Percentiles rank a stretch among this genome's conserved stretches.
Conservation (phyloP, 257 asterid genomes). For the Leonotis leonurus region DNA sequence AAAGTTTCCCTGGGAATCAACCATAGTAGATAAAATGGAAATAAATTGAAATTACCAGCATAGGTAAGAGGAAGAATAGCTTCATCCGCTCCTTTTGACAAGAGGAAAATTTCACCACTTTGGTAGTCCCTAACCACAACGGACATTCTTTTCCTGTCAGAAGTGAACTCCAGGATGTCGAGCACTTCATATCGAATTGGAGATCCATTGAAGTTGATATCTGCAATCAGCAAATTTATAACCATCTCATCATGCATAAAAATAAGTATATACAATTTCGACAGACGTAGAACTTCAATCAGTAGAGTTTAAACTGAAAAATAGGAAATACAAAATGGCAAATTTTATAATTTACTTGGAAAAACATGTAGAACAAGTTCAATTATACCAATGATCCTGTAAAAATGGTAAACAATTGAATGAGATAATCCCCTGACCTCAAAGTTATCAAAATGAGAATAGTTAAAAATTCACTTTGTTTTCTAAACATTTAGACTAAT, state of each 20-base stretch:
- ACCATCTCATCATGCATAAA: constrained; percentile 3
- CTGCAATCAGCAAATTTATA: constrained; percentile 45
- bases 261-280: background rate
- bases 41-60: constrained; percentile 45
- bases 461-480: background rate
- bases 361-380: background rate
- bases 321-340: background rate
- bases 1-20: background rate
- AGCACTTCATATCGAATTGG: constrained; percentile 70
- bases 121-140: constrained; percentile 70
- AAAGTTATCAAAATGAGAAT: background rate
- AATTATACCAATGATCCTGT: background rate
- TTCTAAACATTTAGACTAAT: background rate
- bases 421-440: background rate
- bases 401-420: background rate
- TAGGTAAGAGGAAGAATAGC: constrained; percentile 70
- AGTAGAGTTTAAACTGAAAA: background rate
- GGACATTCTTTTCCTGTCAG: constrained; percentile 97
- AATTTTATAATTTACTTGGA: background rate
- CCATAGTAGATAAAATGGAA: background rate
- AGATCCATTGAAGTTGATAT: constrained; percentile 62
- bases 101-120: constrained; percentile 58
- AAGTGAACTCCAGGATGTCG: constrained; percentile 88
- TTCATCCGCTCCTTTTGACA: constrained; percentile 98
- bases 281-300: background rate